Evolutionary conservation across 352 stramenopile genomes (phyloP).

Genomic region (Sclerospora graminicola): DNA sequence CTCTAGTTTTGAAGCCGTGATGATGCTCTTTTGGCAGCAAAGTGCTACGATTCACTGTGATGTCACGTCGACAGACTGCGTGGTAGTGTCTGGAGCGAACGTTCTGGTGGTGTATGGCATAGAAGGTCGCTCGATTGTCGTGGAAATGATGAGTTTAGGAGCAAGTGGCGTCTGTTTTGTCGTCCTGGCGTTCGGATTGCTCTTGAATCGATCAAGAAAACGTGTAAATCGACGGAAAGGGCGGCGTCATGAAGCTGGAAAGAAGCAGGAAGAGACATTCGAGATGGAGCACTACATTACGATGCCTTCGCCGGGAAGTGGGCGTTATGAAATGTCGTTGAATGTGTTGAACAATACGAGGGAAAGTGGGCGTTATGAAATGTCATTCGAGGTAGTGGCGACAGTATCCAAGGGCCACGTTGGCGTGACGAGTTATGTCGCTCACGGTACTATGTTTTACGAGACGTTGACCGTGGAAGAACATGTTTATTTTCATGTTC

Average conservation of each 20-base stretch:
- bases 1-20: constrained; percentile 35
- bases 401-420: constrained; percentile 14
- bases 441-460: constrained; percentile 19
- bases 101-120: constrained; percentile 28
- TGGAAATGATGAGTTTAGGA: constrained; percentile 13
- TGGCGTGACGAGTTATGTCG: constrained; percentile 9
- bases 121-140: constrained; percentile 4
- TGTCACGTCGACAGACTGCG: constrained; percentile 14
- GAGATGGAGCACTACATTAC: constrained; percentile 33
- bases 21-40: constrained; percentile 37
- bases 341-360: constrained; percentile 13
- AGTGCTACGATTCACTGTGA: constrained; percentile 28
- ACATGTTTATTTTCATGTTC: constrained; percentile 23
- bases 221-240: constrained; percentile 16
- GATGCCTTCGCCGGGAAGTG: constrained; percentile 19
- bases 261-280: constrained; percentile 9
- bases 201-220: constrained; percentile 16
- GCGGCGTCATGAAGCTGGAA: constrained; percentile 23
- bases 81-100: constrained; percentile 13
- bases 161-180: constrained; percentile 25
- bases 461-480: constrained; percentile 29
- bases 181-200: constrained; percentile 24
- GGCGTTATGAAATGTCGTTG: constrained; percentile 1
- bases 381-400: constrained; percentile 15
- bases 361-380: constrained; percentile 23